Evolutionary conservation across 1,284 basidiomycete species (phyloP).

Genomic region (Microbotryum saponariae): DNA sequence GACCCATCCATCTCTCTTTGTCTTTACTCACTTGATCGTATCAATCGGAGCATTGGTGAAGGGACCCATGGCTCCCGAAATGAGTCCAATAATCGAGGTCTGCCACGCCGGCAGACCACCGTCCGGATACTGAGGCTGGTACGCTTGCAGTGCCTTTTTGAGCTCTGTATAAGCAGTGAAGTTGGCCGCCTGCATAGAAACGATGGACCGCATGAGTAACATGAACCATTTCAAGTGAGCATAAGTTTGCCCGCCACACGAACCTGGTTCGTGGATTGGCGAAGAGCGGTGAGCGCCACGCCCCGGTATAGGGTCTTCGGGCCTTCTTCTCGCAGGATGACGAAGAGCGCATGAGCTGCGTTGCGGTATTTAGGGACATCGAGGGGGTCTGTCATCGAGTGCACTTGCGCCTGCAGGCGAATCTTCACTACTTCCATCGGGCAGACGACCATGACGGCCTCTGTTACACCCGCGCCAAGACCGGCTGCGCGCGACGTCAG

Average conservation of each 20-base stretch:
- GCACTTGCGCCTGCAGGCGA: conserved; percentile 92
- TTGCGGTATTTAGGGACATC: conserved; percentile 92
- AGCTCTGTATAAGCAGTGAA: conserved; percentile 98
- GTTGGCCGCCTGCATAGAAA: conserved; percentile 62
- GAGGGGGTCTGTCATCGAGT: conserved; percentile 91
- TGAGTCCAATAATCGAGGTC: conserved; percentile 85
- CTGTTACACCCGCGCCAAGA: conserved; percentile 85
- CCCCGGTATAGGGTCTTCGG: conserved; percentile 79
- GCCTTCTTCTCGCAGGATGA: conserved; percentile 90
- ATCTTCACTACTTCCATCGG: conserved; percentile 99
- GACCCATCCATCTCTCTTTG: too few relatives aligned
- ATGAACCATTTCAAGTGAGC: not conserved
- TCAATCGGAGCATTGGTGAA: conserved; percentile 37
- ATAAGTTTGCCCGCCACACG: conserved; percentile 43
- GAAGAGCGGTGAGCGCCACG: conserved; percentile 74
- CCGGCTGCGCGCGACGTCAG: conserved; percentile 54
- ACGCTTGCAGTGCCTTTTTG: conserved; percentile 66
- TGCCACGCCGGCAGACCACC: conserved; percentile 77
- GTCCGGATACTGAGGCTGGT: conserved; percentile 64
- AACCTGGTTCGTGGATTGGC: conserved; percentile 95
- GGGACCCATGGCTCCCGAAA: conserved; percentile 76
- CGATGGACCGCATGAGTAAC: not conserved
- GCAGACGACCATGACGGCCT: conserved; percentile 88
- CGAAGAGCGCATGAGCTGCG: conserved; percentile 92
- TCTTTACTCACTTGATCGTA: conserved; percentile 33